Conservation (phyloP, 2,329 filamentous ascomycete species). For the Fusarium phyllophilum region DNA sequence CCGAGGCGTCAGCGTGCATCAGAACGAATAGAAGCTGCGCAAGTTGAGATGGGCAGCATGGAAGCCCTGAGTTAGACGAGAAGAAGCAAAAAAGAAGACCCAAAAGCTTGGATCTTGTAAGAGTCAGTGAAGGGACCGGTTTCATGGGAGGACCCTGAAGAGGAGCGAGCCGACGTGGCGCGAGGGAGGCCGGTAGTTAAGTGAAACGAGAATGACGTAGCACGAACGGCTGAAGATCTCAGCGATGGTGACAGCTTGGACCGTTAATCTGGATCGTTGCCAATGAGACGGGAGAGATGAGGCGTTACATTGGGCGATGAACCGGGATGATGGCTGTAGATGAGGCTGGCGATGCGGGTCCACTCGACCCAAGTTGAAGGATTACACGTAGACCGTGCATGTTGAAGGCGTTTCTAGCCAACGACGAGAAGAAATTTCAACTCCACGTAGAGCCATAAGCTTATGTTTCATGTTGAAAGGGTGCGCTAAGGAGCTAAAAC, state of each 20-base stretch:
- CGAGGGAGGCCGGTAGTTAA: slow-evolving; percentile 27
- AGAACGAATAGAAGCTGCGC: slow-evolving; percentile 1
- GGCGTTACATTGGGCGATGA: slow-evolving; percentile 9
- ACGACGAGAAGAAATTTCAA: not conserved
- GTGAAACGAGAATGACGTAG: slow-evolving; percentile 37
- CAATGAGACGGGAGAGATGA: slow-evolving; percentile 33
- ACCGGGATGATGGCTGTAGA: slow-evolving; percentile 43
- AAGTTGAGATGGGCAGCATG: slow-evolving; percentile 16
- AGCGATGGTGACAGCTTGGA: slow-evolving; percentile 29
- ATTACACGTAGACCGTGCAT: slow-evolving; percentile 29
- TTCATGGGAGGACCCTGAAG: slow-evolving; percentile 42
- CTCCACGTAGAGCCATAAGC: slow-evolving; percentile 10
- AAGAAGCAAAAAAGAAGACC: slow-evolving; percentile 22
- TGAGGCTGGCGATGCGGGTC: slow-evolving; percentile 38
- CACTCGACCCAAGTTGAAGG: slow-evolving; percentile 25
- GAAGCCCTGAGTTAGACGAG: slow-evolving; percentile 11
- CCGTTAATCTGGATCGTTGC: slow-evolving; percentile 31
- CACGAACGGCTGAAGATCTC: slow-evolving; percentile 24
- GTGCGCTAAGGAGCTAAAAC: slow-evolving; percentile 14
- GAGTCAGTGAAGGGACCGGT: slow-evolving; percentile 23
- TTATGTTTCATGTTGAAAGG: slow-evolving; percentile 27
- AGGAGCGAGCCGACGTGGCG: slow-evolving; percentile 36
- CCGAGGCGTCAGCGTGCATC: slow-evolving; percentile 12
- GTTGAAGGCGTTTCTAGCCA: not conserved
- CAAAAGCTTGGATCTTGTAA: slow-evolving; percentile 35